Evolutionary conservation across 2,329 filamentous ascomycete genomes (phyloP), one percentile per base, ranked within the genome.

Genomic region (Raffaelea arxii): DNA sequence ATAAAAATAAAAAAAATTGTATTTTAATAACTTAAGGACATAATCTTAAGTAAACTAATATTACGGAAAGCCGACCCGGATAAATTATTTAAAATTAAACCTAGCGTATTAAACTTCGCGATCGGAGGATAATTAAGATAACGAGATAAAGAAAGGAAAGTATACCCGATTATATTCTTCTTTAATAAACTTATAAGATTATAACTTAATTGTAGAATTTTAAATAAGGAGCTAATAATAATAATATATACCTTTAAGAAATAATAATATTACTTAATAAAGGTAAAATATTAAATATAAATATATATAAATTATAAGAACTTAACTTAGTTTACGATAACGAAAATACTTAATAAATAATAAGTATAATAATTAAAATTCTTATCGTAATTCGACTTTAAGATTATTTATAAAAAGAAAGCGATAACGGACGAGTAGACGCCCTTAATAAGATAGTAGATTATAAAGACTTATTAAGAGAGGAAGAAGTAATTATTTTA

Each of bases 201-300:
- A 25, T 45, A 56, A 38, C 37, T 55, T 5, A 62, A 62, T 36
- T 61, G 54, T 43, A 44, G 50, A 6, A 62, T 61, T 35, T 43
- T 59, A 39, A 44, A 57, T 9, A 54, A 59, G 32, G 52, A 60
- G 50, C 48, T 60, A 41, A 55, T 56, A 30, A 47, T 36, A 30
- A 52, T 53, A 39, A 56, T 47, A 36, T 52, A 45, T 49, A 57
- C 24, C 1, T 56, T 62, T 45, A 54, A 55, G 47, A 43, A 56
- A 49, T 61, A 51, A 50, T 48, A 51, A 47, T 49, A 46, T 62
- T 48, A 61, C 24, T 41, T 63, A 36, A 36, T 36, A 12, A 18
- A 36, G 19, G 32, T 36, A 36, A 7, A n/a, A 36, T 36, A 36
- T n/a, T 36, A 36, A 36, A 16, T 36, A 10, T n/a, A 36, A 36